Conservation (phyloP, 2,329 filamentous ascomycete genomes). For the Trichophyton simii region DNA sequence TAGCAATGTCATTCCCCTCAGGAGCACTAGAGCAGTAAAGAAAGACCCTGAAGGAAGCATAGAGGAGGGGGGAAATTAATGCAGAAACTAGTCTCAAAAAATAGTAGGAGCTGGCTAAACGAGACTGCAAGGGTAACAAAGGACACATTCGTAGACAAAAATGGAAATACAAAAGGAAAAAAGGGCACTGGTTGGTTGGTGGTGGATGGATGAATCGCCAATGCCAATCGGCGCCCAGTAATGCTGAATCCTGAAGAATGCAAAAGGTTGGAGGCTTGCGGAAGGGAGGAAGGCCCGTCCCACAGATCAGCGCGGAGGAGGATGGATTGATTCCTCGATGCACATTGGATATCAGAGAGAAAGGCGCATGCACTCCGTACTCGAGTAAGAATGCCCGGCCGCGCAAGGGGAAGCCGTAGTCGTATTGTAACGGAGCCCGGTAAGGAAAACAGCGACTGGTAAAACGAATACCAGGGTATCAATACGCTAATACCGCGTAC, state of each 20-base stretch:
- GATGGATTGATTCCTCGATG: slow-evolving; percentile 1
- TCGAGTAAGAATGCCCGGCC: neutral
- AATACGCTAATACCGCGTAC: neutral
- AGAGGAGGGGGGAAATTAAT: neutral
- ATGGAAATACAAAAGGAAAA: neutral
- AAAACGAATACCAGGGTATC: neutral
- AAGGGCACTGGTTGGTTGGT: neutral
- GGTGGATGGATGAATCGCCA: neutral
- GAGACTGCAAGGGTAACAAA: slow-evolving; percentile 3
- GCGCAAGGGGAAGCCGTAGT: neutral
- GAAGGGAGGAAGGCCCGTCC: slow-evolving; percentile 18
- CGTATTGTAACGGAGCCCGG: neutral
- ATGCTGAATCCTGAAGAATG: slow-evolving; percentile 6
- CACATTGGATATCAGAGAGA: neutral
- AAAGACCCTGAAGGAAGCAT: neutral
- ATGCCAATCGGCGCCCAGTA: neutral
- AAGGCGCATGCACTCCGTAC: neutral
- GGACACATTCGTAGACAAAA: neutral
- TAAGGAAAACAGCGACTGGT: neutral
- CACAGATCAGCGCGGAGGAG: slow-evolving; percentile 9
- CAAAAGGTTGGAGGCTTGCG: slow-evolving; percentile 11
- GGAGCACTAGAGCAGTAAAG: neutral
- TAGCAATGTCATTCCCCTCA: slow-evolving; percentile 6
- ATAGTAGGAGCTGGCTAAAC: neutral
- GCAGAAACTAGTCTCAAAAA: neutral